phyloP scores from a whole-genome alignment of 306 rosid genomes.

The Cucumis melo region DNA sequence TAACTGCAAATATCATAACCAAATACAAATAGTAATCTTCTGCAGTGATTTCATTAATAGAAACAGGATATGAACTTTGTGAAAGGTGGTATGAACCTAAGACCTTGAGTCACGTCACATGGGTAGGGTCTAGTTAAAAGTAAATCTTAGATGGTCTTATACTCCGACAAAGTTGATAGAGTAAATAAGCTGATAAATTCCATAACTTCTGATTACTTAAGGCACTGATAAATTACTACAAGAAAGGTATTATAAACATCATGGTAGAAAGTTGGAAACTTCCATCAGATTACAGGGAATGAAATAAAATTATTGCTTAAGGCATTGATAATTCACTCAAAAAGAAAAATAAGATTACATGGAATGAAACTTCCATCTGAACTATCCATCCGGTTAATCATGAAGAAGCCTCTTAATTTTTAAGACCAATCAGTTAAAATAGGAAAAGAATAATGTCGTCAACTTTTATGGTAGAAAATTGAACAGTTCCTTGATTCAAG shows the following conservation, averaged over 20 bases:
- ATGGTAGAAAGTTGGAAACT: not conserved
- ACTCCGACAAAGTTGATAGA: not conserved
- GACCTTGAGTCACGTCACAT: not conserved
- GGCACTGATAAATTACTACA: not conserved
- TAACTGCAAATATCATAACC: conserved; percentile 1
- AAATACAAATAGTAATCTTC: not conserved
- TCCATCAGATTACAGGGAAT: no score
- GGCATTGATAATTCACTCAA: no score
- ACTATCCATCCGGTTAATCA: not conserved
- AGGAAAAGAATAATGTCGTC: not conserved
- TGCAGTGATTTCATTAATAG: not conserved
- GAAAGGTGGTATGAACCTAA: not conserved
- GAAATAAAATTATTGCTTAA: no score
- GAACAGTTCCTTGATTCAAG: not conserved
- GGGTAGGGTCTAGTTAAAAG: not conserved
- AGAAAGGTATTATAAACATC: not conserved
- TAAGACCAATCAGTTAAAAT: not conserved
- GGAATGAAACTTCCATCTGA: not conserved
- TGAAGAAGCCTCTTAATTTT: not conserved
- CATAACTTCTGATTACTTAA: not conserved
- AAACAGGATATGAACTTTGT: not conserved
- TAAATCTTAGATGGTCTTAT: not conserved
- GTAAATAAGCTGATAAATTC: not conserved
- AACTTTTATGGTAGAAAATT: not conserved
- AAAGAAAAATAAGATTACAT: no score